Evolutionary conservation across 164 flowering plant genomes (phyloP).

Genomic region (Saururus chinensis): DNA sequence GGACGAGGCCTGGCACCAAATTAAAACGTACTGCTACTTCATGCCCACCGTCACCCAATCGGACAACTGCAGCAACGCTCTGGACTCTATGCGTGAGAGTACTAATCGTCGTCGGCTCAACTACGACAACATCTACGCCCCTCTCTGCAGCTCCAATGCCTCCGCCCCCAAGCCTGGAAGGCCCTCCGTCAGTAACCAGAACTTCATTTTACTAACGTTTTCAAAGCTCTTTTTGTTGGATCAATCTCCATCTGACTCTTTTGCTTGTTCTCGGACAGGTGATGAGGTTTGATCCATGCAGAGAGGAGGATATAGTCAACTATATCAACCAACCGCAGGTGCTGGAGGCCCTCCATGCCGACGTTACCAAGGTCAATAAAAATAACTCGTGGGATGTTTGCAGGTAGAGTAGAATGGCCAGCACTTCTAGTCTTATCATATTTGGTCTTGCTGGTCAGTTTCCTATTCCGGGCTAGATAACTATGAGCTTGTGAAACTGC

Average conservation of each 20-base stretch:
- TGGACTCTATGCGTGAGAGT: neutral
- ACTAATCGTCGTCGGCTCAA: constrained; percentile 19
- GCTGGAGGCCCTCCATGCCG: constrained; percentile 69
- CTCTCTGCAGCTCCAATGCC: constrained; percentile 24
- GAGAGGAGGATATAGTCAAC: constrained; percentile 29
- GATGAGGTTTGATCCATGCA: constrained; percentile 46
- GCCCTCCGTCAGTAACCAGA: constrained; percentile 18
- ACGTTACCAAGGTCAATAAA: constrained; percentile 9
- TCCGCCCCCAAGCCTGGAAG: constrained; percentile 32
- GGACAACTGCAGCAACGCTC: constrained; percentile 13
- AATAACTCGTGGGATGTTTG: constrained; percentile 15
- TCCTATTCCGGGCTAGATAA: neutral
- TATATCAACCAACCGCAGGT: constrained; percentile 53
- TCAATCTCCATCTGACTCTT: too few species aligned
- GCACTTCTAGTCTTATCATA: too few species aligned
- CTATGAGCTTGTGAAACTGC: too few species aligned
- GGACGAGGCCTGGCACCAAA: neutral
- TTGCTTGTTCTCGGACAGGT: constrained; percentile 7
- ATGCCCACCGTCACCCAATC: constrained; percentile 7
- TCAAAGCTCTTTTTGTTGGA: neutral
- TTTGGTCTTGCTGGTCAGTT: too few species aligned
- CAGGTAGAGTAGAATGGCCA: too few species aligned
- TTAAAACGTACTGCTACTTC: constrained; percentile 38
- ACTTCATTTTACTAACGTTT: neutral
- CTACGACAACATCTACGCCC: constrained; percentile 60